Evolutionary conservation across 345 rosid genomes (phyloP), one percentile per base, ranked within the genome.

Genomic region (Tarenaya hassleriana): DNA sequence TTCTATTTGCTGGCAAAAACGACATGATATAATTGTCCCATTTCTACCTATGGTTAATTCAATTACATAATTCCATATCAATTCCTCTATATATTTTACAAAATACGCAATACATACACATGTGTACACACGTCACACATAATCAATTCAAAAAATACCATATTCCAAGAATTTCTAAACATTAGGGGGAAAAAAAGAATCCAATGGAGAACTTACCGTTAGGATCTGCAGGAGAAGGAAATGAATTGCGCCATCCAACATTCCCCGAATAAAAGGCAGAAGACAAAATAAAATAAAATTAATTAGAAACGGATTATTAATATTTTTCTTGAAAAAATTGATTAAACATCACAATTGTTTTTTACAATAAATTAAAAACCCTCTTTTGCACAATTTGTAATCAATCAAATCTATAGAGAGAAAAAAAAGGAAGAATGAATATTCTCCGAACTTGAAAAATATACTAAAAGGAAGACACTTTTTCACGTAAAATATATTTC

Each of bases 201-300:
- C 7, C 24, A 40, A 47, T 46, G 13, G 19, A 20, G 24, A 40
- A 68, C 94, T 54, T 75, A 91, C 96, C 98, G 49, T 91, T 69
- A 53, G 98, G 98, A 81, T 91, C 98, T 91, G 90, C 47, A 60
- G 79, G 19, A 60, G 66, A 55, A 47, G 13, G 44, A 38, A 8
- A 52, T 29, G 35, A 55, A 54, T 21, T 47, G 41, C 49, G 55
- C 57, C 67, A 52, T 63, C 53, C 64, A 57, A 41, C n/a, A 19
- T 34, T 71, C 58, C 53, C 40, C 14, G 43, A 13, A 70, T 13
- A 52, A 61, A 19, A 16, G 18, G 18, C 34, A 68, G 13, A 4
- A 33, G 10, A 60, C 13, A 19, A 50, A 60, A 14, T 0, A 27
- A 46, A 56, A 34, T 0, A 27, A 44, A 37, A 29, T 14, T 15